Evolutionary conservation across 2,329 filamentous ascomycete species (phyloP).

Genomic region (Golovinomyces cichoracearum): DNA sequence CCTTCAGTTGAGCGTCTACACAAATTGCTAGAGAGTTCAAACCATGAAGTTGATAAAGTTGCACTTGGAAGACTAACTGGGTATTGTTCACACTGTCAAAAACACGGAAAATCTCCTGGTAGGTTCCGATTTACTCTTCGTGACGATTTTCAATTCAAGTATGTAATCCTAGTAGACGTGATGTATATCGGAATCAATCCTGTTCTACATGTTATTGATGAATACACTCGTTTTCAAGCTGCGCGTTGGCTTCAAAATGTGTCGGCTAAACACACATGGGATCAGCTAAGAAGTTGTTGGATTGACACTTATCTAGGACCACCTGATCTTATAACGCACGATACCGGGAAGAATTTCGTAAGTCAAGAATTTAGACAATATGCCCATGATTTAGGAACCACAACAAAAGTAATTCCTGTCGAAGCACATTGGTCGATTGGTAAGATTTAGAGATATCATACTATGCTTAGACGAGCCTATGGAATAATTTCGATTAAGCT

Average conservation of each 20-base stretch:
- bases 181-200: constrained; percentile 1
- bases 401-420: background rate
- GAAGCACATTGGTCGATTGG: constrained; percentile 1
- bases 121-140: no score
- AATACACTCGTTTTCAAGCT: constrained; percentile 1
- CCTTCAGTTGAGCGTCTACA: no score
- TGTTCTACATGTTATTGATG: constrained; percentile 1
- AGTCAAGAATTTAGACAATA: constrained; percentile 2
- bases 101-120: no score
- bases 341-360: constrained; percentile 2
- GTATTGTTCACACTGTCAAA: no score
- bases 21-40: no score
- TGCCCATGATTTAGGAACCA: background rate
- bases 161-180: constrained; percentile 2
- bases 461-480: background rate
- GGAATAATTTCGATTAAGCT: background rate
- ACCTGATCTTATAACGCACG: background rate
- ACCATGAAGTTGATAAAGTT: no score
- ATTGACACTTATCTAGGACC: constrained; percentile 3
- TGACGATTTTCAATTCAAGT: constrained; percentile 1
- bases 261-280: background rate
- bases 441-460: constrained; percentile 1
- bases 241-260: background rate
- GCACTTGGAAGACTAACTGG: no score
- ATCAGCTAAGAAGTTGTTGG: constrained; percentile 1